These are phyloP conservation scores for Fusarium secorum DNA, from an alignment of 2,329 filamentous ascomycete species.

Conservation along the genomic window DNA sequence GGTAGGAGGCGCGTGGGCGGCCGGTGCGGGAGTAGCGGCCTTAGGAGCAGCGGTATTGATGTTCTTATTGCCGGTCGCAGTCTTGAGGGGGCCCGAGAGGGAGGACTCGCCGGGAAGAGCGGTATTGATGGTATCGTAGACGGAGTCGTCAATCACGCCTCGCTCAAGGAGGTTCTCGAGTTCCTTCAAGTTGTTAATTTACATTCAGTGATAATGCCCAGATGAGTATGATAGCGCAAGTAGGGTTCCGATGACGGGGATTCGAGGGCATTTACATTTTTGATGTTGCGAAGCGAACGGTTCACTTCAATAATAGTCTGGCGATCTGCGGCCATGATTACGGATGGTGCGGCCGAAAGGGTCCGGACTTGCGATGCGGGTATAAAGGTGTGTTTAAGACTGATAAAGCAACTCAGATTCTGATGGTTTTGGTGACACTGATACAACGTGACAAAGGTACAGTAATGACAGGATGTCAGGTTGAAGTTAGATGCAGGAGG, in stretches of 20 bases:
- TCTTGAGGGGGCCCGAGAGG: conserved; percentile 59
- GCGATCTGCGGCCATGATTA: conserved; percentile 59
- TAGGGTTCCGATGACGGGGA: background rate
- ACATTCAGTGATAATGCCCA: background rate
- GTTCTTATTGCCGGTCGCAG: conserved; percentile 48
- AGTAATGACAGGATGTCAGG: conserved; percentile 14
- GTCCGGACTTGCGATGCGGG: background rate
- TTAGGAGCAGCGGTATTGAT: conserved; percentile 40
- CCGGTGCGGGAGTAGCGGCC: conserved; percentile 43
- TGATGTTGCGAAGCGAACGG: conserved; percentile 86
- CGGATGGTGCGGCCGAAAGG: conserved; percentile 9
- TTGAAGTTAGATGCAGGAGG: conserved; percentile 11
- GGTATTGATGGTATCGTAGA: conserved; percentile 76
- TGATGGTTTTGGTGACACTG: background rate
- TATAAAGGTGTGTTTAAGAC: background rate
- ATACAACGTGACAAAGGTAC: conserved; percentile 3
- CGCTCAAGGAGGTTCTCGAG: conserved; percentile 88
- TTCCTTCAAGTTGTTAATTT: conserved; percentile 65
- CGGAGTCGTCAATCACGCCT: conserved; percentile 76
- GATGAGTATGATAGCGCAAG: background rate
- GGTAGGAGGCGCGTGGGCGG: conserved; percentile 44
- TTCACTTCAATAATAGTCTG: conserved; percentile 75
- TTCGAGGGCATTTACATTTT: conserved; percentile 65
- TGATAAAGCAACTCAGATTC: background rate
- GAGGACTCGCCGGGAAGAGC: conserved; percentile 77